phyloP scores from a whole-genome alignment of 257 asterid species.

The Petunia axillaris region DNA sequence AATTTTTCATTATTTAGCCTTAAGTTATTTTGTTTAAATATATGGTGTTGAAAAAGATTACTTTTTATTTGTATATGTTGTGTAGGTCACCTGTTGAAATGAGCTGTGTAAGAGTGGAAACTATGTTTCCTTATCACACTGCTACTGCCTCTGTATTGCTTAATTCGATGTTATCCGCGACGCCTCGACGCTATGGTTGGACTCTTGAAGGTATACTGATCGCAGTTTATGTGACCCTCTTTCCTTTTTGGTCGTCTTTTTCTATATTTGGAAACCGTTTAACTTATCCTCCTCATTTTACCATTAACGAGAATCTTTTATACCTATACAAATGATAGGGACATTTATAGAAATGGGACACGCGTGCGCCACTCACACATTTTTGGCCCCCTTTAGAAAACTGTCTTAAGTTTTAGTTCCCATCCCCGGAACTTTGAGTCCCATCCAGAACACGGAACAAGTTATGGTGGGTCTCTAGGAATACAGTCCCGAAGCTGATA shows the following conservation, averaged over 20 bases:
- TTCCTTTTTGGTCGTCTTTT: not conserved
- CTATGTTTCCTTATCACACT: conserved; percentile 43
- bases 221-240: no score
- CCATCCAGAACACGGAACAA: no score
- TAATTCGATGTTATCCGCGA: conserved; percentile 41
- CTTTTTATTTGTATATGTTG: not conserved
- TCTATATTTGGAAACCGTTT: not conserved
- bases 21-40: not conserved
- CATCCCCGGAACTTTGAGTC: no score
- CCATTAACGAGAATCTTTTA: no score
- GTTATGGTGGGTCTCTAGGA: no score
- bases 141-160: conserved; percentile 50
- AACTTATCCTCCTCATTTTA: no score
- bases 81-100: conserved; percentile 44
- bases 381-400: no score
- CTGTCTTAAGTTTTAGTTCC: no score
- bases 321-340: no score
- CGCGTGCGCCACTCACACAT: no score
- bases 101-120: conserved; percentile 35
- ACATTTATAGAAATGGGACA: no score
- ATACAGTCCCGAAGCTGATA: no score
- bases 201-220: conserved; percentile 37
- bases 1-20: not conserved
- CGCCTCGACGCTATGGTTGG: conserved; percentile 40
- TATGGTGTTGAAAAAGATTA: not conserved